Percentiles rank a stretch among this genome's conserved stretches.
These are phyloP conservation scores for Fragaria nilgerrensis DNA, from an alignment of 306 rosid species.

Conservation along the genomic window DNA sequence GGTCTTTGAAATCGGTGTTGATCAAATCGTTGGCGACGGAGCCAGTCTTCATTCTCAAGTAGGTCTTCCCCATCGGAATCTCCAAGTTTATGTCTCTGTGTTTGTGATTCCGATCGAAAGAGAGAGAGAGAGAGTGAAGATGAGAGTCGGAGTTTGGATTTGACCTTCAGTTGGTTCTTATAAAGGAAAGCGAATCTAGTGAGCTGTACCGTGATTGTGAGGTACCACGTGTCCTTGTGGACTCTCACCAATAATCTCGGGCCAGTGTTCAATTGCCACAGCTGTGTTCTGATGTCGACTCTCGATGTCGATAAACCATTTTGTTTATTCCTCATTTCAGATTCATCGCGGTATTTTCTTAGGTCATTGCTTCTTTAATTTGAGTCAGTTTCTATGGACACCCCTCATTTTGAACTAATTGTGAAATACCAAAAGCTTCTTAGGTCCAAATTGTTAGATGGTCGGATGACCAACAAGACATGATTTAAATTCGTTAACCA, in stretches of 20 bases:
- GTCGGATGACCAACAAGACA: too few species aligned
- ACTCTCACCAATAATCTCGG: neutral
- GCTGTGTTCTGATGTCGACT: neutral
- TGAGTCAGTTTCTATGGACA: too few species aligned
- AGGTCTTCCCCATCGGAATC: conserved; percentile 28
- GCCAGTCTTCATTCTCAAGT: conserved; percentile 45
- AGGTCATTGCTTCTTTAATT: too few species aligned
- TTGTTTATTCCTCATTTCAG: too few species aligned
- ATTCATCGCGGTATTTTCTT: too few species aligned
- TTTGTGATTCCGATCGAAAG: neutral
- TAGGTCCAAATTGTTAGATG: too few species aligned
- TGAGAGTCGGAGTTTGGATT: neutral
- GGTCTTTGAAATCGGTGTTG: conserved; percentile 57
- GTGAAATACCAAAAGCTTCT: too few species aligned
- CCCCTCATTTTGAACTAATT: too few species aligned
- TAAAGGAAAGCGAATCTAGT: neutral
- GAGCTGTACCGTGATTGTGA: neutral
- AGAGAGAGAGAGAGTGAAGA: neutral
- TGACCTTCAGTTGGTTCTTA: neutral
- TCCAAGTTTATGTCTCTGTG: neutral
- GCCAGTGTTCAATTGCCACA: neutral
- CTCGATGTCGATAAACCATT: too few species aligned
- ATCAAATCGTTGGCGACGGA: conserved; percentile 41
- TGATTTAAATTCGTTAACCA: too few species aligned
- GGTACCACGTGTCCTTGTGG: neutral